phyloP scores from a whole-genome alignment of 306 rosid genomes.

The Chamaecrista fasciculata region DNA sequence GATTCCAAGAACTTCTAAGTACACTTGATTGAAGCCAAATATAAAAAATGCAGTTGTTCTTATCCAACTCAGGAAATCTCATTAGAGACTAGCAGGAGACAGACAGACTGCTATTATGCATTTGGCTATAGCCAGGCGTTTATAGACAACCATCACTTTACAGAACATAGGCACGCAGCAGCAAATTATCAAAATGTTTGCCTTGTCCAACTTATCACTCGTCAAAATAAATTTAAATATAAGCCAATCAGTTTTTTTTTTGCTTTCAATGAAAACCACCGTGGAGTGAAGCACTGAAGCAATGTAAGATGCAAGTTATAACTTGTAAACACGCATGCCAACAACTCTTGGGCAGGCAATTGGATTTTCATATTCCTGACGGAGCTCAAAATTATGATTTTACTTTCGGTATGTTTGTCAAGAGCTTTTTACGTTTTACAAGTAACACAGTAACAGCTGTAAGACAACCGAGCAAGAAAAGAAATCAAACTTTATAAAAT shows the following conservation, averaged over 20 bases:
- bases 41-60: background rate
- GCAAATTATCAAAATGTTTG: background rate
- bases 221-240: background rate
- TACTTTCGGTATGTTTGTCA: background rate
- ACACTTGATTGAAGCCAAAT: background rate
- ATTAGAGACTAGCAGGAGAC: too few species aligned
- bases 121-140: too few species aligned
- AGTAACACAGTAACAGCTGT: background rate
- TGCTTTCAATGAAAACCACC: background rate
- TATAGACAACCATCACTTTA: background rate
- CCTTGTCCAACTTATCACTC: background rate
- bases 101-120: too few species aligned
- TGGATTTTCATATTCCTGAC: background rate
- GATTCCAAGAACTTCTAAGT: background rate
- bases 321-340: background rate
- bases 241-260: background rate
- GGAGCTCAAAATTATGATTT: background rate
- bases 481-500: constrained; percentile 17
- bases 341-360: background rate
- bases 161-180: background rate
- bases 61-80: background rate
- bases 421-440: background rate
- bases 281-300: background rate
- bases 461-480: background rate
- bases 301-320: background rate